A percentile compares a stretch with the other conserved stretches of the same genome.
Evolutionary conservation across 768 basidiomycete species (phyloP).

Genomic region (Panaeolus papilionaceus): DNA sequence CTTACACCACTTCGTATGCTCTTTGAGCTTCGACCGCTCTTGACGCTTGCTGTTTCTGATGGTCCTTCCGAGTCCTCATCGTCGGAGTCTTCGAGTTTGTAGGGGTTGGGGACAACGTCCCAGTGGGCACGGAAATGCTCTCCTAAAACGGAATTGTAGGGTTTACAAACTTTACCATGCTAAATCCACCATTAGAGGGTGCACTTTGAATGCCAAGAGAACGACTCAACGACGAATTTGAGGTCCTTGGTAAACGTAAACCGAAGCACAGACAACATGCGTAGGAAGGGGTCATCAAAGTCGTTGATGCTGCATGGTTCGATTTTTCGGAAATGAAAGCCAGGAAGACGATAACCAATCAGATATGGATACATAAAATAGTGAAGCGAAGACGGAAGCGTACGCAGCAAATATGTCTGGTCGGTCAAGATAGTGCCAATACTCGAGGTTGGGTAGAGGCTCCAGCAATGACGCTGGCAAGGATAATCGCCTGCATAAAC

Average conservation of each 20-base stretch:
- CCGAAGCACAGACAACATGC: conserved; percentile 91
- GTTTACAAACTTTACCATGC: conserved; percentile 94
- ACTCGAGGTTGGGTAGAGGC: conserved; percentile 95
- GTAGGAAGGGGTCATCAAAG: conserved; percentile 88
- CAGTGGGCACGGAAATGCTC: conserved; percentile 91
- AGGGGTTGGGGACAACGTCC: conserved; percentile 72
- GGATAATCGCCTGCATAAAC: conserved; percentile 75
- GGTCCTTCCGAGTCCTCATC: conserved; percentile 23
- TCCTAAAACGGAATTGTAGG: conserved; percentile 87
- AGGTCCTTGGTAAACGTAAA: conserved; percentile 94
- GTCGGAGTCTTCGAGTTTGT: conserved; percentile 50
- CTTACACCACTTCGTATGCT: conserved; percentile 65
- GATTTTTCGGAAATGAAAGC: conserved; percentile 6
- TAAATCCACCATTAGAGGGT: conserved; percentile 33
- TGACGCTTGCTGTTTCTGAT: conserved; percentile 62
- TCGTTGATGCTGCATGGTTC: conserved; percentile 78
- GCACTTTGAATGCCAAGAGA: not conserved
- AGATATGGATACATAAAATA: conserved; percentile 16
- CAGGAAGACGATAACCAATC: conserved; percentile 4
- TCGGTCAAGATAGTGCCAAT: conserved; percentile 93
- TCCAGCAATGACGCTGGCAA: conserved; percentile 93
- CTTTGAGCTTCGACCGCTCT: conserved; percentile 59
- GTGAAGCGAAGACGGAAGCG: conserved; percentile 38
- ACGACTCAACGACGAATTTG: conserved; percentile 78
- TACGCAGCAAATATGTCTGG: conserved; percentile 93